Evolutionary conservation across 441 rosid genomes (phyloP).

Genomic region (Jatropha multifida): DNA sequence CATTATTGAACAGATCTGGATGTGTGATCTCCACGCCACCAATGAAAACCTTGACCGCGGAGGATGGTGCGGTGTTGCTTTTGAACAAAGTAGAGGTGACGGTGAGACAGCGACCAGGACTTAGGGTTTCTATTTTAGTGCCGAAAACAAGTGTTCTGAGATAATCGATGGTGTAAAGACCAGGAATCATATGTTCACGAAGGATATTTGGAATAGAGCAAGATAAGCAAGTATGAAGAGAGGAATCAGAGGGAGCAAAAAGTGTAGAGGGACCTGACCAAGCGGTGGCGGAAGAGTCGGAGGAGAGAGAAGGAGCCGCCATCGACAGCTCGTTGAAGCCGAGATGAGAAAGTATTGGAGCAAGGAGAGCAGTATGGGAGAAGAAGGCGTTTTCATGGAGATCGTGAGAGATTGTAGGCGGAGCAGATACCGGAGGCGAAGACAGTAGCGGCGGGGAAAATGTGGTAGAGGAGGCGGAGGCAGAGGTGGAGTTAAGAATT

Average conservation of each 20-base stretch:
- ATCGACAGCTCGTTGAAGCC: slow-evolving; percentile 55
- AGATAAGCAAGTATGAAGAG: slow-evolving; percentile 46
- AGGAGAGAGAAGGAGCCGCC: slow-evolving; percentile 40
- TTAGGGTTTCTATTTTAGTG: slow-evolving; percentile 52
- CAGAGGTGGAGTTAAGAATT: slow-evolving; percentile 5
- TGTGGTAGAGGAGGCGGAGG: not conserved
- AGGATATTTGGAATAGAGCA: slow-evolving; percentile 48
- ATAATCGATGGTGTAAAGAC: slow-evolving; percentile 50
- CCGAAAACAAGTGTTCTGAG: slow-evolving; percentile 51
- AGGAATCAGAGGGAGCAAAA: slow-evolving; percentile 61
- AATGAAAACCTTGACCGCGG: slow-evolving; percentile 36
- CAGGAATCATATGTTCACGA: slow-evolving; percentile 63
- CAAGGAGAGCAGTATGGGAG: slow-evolving; percentile 36
- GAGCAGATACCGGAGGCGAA: slow-evolving; percentile 11
- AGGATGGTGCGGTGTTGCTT: slow-evolving; percentile 22
- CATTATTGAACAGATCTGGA: slow-evolving; percentile 67
- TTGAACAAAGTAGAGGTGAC: slow-evolving; percentile 33
- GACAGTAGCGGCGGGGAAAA: slow-evolving; percentile 12
- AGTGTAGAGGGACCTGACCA: slow-evolving; percentile 65
- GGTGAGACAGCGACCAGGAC: slow-evolving; percentile 58
- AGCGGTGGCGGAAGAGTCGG: slow-evolving; percentile 28
- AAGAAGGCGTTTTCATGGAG: slow-evolving; percentile 27
- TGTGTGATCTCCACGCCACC: slow-evolving; percentile 59
- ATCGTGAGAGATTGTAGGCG: slow-evolving; percentile 16
- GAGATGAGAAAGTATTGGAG: slow-evolving; percentile 55